These are phyloP conservation scores for Quercus lobata DNA, from an alignment of 331 rosid genomes.

Conservation along the genomic window DNA sequence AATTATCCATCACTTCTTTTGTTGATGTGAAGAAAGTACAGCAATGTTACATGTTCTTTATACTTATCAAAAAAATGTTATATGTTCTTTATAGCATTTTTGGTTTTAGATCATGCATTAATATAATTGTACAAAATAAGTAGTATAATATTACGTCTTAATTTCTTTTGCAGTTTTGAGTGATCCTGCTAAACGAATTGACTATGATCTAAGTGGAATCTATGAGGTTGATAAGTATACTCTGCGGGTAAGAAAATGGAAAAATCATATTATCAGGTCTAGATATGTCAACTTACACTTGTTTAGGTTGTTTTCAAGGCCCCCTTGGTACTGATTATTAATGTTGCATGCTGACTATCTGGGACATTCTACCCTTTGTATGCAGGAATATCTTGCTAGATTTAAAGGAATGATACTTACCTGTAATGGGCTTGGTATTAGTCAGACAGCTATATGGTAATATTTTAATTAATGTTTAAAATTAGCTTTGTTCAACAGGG, in stretches of 20 bases:
- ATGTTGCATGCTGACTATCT: neutral
- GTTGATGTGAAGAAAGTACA: neutral
- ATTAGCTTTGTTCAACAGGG: neutral
- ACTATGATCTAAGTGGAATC: conserved; percentile 65
- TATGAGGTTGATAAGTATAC: conserved; percentile 71
- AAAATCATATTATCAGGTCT: neutral
- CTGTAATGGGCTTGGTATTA: conserved; percentile 76
- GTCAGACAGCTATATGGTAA: conserved; percentile 52
- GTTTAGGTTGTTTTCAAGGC: neutral
- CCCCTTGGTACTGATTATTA: conserved; percentile 1
- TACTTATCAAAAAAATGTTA: neutral
- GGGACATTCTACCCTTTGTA: neutral
- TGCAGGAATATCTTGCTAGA: conserved; percentile 78
- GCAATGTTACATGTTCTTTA: neutral
- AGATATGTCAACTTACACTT: conserved; percentile 4
- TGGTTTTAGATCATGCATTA: neutral
- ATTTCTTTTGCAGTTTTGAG: conserved; percentile 46
- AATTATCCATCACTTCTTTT: neutral
- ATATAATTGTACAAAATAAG: neutral
- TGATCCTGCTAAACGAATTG: conserved; percentile 62
- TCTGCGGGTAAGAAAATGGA: conserved; percentile 42
- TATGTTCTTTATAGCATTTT: neutral
- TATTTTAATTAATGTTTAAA: neutral
- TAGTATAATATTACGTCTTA: neutral
- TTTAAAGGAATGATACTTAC: conserved; percentile 83